Base-by-base conservation (phyloP, 768 basidiomycete species). In the Hypholoma fasciculare region DNA sequence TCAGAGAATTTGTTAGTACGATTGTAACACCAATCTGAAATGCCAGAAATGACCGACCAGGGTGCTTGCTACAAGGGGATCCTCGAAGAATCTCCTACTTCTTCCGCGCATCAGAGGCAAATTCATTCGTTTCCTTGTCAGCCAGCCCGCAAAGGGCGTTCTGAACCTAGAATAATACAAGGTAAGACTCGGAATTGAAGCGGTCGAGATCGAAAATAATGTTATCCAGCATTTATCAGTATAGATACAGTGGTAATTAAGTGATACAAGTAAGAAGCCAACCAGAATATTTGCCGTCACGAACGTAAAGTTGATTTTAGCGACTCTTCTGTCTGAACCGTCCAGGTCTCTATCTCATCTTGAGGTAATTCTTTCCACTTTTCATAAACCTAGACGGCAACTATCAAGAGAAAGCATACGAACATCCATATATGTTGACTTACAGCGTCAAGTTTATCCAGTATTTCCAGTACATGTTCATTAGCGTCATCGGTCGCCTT, bases 331-430 rank as follows among this genome's bases (percentile, higher is more conserved):
- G 83, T 69, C 72, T 82, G 72, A 60, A 89, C 70, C 53, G 83
- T 71, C 85, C 85, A 67, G 66, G 74, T 72, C 47, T 81, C 78
- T n/a, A 91, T 82, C 26, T 88, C 83, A n/a, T 89, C 86, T 51
- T 79, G 74, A 1, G 87, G 85, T 7, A 89, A 65, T 26, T 79
- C 73, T 55, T 71, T 69, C 84, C 87, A 90, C 52, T 75, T 76
- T 11, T 74, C 70, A 51, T 76, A 76, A 1, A 78, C 72, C 87
- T 86, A 57, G 55, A 58, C 44, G 37, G 42, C 13, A 48, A 49
- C 38, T 14, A 30, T 44, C n/a, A 53, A 43, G 16, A 39, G 44
- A 38, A 19, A 50, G 19, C 11, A 57, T 47, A 37, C 5, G 30
- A 17, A 49, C 30, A 34, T 7, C 56, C 0, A 27, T 23, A n/a